phyloP scores from a whole-genome alignment of 495 filamentous ascomycete genomes.

The Aspergillus nanangensis region DNA sequence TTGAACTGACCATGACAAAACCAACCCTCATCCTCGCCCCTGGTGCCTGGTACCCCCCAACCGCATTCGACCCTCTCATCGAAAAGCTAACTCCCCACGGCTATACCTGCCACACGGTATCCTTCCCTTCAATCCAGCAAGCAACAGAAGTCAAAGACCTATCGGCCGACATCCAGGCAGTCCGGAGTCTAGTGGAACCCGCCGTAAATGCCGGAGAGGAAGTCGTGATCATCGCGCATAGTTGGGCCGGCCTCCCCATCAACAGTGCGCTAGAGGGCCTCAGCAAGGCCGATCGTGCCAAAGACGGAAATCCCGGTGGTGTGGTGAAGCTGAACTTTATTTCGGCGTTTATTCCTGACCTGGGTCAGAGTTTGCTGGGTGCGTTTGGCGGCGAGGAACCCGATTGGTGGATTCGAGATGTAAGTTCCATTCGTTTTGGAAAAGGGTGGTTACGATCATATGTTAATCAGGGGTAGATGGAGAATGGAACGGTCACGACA shows the following conservation, averaged over 20 bases:
- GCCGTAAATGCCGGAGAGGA: constrained; percentile 27
- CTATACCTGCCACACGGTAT: constrained; percentile 20
- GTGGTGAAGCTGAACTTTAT: constrained; percentile 42
- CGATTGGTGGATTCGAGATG: constrained; percentile 33
- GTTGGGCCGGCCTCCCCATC: constrained; percentile 48
- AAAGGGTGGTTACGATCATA: neutral
- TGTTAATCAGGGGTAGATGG: constrained; percentile 6
- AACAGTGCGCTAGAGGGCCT: constrained; percentile 43
- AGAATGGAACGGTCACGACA: constrained; percentile 24
- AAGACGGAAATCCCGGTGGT: constrained; percentile 33
- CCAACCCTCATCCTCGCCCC: constrained; percentile 31
- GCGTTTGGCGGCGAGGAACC: constrained; percentile 29
- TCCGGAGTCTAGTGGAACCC: constrained; percentile 21
- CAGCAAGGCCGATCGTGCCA: constrained; percentile 30
- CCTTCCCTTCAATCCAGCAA: constrained; percentile 31
- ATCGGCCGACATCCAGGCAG: constrained; percentile 22
- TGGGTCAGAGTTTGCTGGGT: constrained; percentile 33
- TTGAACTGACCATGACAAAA: constrained; percentile 19
- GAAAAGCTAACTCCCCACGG: constrained; percentile 14
- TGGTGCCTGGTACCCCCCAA: constrained; percentile 34
- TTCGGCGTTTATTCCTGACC: constrained; percentile 32
- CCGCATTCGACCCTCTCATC: constrained; percentile 26
- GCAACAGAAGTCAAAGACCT: constrained; percentile 21
- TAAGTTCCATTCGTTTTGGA: constrained; percentile 14
- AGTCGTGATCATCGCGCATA: constrained; percentile 36